Evolutionary conservation across 139 green algal species (phyloP).

Genomic region (Yamagishiella unicocca): DNA sequence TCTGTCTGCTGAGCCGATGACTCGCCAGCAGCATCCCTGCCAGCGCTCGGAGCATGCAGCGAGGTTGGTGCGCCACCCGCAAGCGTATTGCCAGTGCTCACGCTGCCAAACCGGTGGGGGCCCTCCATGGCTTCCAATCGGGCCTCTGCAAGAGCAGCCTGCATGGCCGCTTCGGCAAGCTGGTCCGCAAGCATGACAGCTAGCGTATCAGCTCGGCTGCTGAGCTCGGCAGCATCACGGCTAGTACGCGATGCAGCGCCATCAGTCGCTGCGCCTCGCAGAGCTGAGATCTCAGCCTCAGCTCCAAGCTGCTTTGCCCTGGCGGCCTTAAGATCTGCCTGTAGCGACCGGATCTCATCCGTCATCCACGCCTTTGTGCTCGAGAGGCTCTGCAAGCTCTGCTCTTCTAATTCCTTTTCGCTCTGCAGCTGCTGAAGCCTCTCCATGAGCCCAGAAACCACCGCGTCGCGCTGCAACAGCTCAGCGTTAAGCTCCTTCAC

Average conservation of each 20-base stretch:
- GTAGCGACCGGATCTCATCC: constrained; percentile 38
- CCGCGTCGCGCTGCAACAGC: background rate
- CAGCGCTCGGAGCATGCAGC: background rate
- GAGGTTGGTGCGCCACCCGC: no score
- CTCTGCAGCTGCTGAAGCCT: constrained; percentile 27
- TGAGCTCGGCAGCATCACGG: background rate
- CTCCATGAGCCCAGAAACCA: background rate
- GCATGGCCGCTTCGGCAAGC: constrained; percentile 29
- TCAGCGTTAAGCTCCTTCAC: background rate
- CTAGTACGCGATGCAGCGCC: background rate
- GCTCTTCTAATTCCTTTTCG: constrained; percentile 37
- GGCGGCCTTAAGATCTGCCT: background rate
- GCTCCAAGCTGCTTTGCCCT: background rate
- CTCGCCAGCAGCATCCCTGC: background rate
- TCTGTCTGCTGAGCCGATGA: background rate
- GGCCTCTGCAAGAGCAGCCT: constrained; percentile 21
- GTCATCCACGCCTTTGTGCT: constrained; percentile 34
- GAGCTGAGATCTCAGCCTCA: background rate
- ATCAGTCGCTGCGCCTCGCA: background rate
- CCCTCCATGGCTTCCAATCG: background rate
- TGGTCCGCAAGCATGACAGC: background rate
- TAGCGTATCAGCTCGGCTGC: background rate
- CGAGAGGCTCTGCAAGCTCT: constrained; percentile 30
- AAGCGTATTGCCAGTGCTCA: no score
- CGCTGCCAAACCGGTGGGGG: no score